Percentiles rank a stretch among this genome's conserved stretches.
Conservation (phyloP, 148 eudicot genomes). For the Talinum fruticosum region DNA sequence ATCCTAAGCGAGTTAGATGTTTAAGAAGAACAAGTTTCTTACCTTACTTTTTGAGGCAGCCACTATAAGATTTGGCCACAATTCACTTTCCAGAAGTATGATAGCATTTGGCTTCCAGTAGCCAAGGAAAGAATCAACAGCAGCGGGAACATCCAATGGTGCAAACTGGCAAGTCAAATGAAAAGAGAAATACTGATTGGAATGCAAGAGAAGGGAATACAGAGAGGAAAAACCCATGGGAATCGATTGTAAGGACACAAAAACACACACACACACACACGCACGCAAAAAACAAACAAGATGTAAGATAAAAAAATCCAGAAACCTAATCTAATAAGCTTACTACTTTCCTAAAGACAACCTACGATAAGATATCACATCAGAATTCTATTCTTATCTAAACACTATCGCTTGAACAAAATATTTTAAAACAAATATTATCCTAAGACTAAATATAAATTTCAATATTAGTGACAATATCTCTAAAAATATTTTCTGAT, state of each 20-base stretch:
- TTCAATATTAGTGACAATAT: too few relatives aligned
- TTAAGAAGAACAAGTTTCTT: constrained; percentile 23
- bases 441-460: too few relatives aligned
- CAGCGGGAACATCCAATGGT: constrained; percentile 76
- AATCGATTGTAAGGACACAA: not conserved
- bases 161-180: constrained; percentile 64
- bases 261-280: too few relatives aligned
- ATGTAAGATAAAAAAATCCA: too few relatives aligned
- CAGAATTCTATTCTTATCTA: too few relatives aligned
- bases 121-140: constrained; percentile 72
- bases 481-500: too few relatives aligned
- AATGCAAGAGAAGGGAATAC: not conserved
- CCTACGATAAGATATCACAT: too few relatives aligned
- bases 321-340: too few relatives aligned
- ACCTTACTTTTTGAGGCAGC: constrained; percentile 74
- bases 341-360: too few relatives aligned
- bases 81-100: constrained; percentile 83
- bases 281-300: too few relatives aligned
- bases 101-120: constrained; percentile 87
- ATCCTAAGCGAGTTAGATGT: not conserved
- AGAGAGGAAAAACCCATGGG: not conserved
- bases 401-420: too few relatives aligned
- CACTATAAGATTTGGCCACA: constrained; percentile 96
- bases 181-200: not conserved
- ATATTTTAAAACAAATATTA: too few relatives aligned